phyloP scores from a whole-genome alignment of 257 asterid genomes.

The Gentiana dahurica region DNA sequence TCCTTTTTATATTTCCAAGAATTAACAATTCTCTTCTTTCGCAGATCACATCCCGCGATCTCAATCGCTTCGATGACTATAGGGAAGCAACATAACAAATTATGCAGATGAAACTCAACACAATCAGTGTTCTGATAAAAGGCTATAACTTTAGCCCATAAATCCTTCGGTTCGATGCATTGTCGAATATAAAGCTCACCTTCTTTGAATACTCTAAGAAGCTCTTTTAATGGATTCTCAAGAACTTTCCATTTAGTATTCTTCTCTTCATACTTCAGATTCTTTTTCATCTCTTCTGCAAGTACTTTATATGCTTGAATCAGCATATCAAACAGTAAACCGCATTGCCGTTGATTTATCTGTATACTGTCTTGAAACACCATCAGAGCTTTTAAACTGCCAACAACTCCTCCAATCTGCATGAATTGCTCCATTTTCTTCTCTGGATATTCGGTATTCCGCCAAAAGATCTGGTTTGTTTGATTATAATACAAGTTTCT shows the following conservation, averaged over 20 bases:
- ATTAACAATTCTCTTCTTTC: constrained; percentile 37
- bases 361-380: constrained; percentile 46
- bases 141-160: constrained; percentile 61
- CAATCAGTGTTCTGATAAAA: constrained; percentile 54
- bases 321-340: constrained; percentile 57
- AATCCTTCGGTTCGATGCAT: constrained; percentile 60
- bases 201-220: constrained; percentile 55
- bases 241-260: constrained; percentile 67
- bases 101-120: constrained; percentile 62
- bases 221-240: constrained; percentile 68
- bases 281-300: constrained; percentile 48
- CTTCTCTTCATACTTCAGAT: constrained; percentile 58
- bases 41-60: constrained; percentile 64
- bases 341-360: constrained; percentile 55
- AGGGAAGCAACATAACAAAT: constrained; percentile 42
- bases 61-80: constrained; percentile 74
- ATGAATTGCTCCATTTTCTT: constrained; percentile 85
- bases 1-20: constrained; percentile 49
- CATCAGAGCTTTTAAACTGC: constrained; percentile 68
- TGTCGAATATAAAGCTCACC: constrained; percentile 51
- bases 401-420: constrained; percentile 79
- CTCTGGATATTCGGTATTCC: no score
- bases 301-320: constrained; percentile 39
- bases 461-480: no score
- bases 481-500: no score